Conservation (phyloP, 192 early-diverging fungal species). For the Geranomyces michiganensis region DNA sequence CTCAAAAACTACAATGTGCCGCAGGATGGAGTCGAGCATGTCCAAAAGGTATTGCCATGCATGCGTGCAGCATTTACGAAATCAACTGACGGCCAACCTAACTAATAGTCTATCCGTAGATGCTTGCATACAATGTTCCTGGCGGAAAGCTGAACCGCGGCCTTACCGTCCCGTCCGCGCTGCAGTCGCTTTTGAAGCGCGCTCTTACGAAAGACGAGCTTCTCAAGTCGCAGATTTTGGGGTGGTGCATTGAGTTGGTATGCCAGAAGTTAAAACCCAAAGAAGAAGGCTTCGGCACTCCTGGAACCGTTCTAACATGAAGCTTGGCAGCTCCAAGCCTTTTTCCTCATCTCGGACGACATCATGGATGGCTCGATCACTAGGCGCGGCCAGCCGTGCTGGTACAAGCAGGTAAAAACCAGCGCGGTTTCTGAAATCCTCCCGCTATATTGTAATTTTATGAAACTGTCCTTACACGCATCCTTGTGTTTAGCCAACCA, state of each 20-base stretch:
- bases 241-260: constrained; percentile 94
- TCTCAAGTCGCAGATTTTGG: constrained; percentile 84
- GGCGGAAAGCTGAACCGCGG: constrained; percentile 99
- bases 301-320: not conserved
- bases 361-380: constrained; percentile 98
- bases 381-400: constrained; percentile 95
- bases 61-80: not conserved
- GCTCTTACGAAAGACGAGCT: constrained; percentile 81
- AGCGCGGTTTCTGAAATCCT: not conserved
- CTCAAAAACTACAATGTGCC: constrained; percentile 66
- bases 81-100: not conserved
- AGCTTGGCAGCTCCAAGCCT: constrained; percentile 84
- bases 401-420: constrained; percentile 72
- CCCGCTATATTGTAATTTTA: not conserved
- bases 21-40: constrained; percentile 59
- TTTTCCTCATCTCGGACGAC: constrained; percentile 97
- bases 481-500: constrained; percentile 55
- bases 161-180: constrained; percentile 88
- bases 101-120: constrained; percentile 41
- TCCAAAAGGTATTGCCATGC: constrained; percentile 37
- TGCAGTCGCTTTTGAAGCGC: constrained; percentile 74
- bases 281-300: not conserved
- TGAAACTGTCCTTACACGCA: not conserved
- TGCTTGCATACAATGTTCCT: constrained; percentile 59
- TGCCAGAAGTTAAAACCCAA: constrained; percentile 17